These are phyloP conservation scores for Ustilago shanxiensis DNA, from an alignment of 1,284 basidiomycete genomes.

Conservation along the genomic window DNA sequence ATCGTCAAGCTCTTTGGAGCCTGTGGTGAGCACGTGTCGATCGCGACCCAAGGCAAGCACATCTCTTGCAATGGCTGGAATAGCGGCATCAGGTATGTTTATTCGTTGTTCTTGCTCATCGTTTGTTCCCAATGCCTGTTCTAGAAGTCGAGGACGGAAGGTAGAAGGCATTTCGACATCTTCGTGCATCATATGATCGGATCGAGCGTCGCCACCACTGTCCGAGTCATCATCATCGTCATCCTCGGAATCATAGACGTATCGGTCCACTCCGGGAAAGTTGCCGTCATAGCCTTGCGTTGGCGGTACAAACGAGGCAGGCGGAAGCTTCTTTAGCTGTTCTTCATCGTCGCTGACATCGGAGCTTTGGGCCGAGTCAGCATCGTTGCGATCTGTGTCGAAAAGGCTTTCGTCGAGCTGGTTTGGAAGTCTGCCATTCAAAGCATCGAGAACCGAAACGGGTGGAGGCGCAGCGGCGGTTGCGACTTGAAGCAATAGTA, in stretches of 20 bases:
- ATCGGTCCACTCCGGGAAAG: conserved; percentile 31
- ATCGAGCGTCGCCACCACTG: conserved; percentile 1
- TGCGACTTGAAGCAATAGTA: conserved; percentile 35
- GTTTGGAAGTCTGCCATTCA: conserved; percentile 17
- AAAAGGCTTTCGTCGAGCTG: conserved; percentile 17
- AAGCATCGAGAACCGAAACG: conserved; percentile 32
- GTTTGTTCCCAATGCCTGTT: background rate
- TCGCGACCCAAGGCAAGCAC: conserved; percentile 27
- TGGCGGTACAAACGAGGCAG: conserved; percentile 28
- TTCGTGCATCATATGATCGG: conserved; percentile 17
- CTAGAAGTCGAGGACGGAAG: background rate
- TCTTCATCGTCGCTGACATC: conserved; percentile 9
- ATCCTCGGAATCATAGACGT: conserved; percentile 35
- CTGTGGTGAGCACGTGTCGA: conserved; percentile 30
- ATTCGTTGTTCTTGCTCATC: background rate
- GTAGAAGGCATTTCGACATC: conserved; percentile 28
- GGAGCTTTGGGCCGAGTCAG: conserved; percentile 7
- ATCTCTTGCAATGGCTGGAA: conserved; percentile 8
- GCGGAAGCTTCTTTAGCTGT: conserved; percentile 3
- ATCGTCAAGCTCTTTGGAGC: conserved; percentile 41
- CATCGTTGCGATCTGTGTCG: conserved; percentile 11
- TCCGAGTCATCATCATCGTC: conserved; percentile 26
- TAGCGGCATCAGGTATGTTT: background rate
- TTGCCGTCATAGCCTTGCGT: conserved; percentile 50
- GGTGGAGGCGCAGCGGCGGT: conserved; percentile 26